Percentiles rank a stretch among this genome's conserved stretches.
Evolutionary conservation across 2,329 filamentous ascomycete species (phyloP).

Genomic region (Apiospora hydei): DNA sequence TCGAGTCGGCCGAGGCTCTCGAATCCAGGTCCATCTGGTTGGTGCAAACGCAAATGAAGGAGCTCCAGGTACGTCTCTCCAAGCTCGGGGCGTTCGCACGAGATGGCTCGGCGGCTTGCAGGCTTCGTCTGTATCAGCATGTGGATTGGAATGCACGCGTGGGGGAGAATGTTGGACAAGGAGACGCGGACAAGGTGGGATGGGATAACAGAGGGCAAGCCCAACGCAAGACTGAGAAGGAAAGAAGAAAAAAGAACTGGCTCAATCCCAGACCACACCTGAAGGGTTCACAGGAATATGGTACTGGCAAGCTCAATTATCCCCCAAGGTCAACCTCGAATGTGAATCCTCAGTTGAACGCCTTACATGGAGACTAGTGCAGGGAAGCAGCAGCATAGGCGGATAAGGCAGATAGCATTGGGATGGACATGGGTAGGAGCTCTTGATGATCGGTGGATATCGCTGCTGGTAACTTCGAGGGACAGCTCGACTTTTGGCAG

Average conservation of each 20-base stretch:
- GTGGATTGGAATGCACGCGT: conserved; percentile 48
- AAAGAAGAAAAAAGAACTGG: conserved; percentile 32
- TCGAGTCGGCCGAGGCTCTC: conserved; percentile 54
- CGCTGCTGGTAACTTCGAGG: conserved; percentile 15
- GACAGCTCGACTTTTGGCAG: conserved; percentile 17
- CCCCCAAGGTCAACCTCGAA: conserved; percentile 13
- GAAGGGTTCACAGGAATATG: conserved; percentile 31
- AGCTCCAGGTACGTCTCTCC: conserved; percentile 56
- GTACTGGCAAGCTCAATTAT: neutral
- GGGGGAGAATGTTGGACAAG: conserved; percentile 15
- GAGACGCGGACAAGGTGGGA: neutral
- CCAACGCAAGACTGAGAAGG: conserved; percentile 24
- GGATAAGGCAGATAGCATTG: conserved; percentile 18
- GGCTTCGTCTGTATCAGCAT: conserved; percentile 62
- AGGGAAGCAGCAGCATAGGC: conserved; percentile 6
- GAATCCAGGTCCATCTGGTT: conserved; percentile 63
- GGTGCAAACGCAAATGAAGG: conserved; percentile 49
- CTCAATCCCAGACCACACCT: conserved; percentile 21
- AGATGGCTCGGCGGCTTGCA: conserved; percentile 59
- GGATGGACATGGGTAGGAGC: conserved; percentile 21
- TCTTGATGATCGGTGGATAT: conserved; percentile 22
- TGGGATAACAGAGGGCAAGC: neutral
- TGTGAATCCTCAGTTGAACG: conserved; percentile 7
- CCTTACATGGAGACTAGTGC: conserved; percentile 19
- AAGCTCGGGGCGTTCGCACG: conserved; percentile 55